phyloP scores from a whole-genome alignment of 805 yeast species.

The Zygotorulaspora danielsina region DNA sequence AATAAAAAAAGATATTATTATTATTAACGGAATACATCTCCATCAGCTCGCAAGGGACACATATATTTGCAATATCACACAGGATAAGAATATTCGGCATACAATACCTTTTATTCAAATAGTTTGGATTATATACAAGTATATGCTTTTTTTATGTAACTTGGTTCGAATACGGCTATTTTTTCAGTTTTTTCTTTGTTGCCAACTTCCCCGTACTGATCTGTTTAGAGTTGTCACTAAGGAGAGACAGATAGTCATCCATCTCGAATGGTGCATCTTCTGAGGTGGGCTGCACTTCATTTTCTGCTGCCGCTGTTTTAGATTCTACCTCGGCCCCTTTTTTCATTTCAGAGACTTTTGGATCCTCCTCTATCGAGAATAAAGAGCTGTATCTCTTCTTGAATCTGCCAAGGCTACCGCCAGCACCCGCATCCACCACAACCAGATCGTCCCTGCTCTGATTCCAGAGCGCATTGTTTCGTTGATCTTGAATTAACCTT shows the following conservation, averaged over 20 bases:
- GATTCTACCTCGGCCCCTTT: conserved; percentile 10
- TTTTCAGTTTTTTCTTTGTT: conserved; percentile 29
- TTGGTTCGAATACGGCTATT: conserved; percentile 10
- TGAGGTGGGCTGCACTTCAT: conserved; percentile 3
- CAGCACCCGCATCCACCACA: conserved; percentile 73
- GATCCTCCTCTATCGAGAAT: conserved; percentile 39
- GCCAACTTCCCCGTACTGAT: conserved; percentile 35
- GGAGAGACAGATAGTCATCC: conserved; percentile 33
- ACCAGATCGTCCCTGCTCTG: conserved; percentile 74
- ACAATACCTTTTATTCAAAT: too few species aligned
- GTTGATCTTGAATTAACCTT: conserved; percentile 81
- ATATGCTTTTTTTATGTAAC: not conserved
- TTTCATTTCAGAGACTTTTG: conserved; percentile 7
- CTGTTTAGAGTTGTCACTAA: conserved; percentile 30
- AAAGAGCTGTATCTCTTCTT: conserved; percentile 56
- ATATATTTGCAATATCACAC: too few species aligned
- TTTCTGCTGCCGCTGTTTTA: conserved; percentile 2
- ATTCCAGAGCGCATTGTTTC: conserved; percentile 86
- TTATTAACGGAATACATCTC: too few species aligned
- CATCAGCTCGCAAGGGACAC: too few species aligned
- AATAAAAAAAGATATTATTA: too few species aligned
- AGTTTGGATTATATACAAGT: conserved; percentile 6
- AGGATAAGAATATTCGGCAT: too few species aligned
- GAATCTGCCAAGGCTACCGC: conserved; percentile 74
- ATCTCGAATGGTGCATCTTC: conserved; percentile 24